These are phyloP conservation scores for Heterobasidion irregulare DNA, from an alignment of 1,284 basidiomycete species.

Conservation along the genomic window DNA sequence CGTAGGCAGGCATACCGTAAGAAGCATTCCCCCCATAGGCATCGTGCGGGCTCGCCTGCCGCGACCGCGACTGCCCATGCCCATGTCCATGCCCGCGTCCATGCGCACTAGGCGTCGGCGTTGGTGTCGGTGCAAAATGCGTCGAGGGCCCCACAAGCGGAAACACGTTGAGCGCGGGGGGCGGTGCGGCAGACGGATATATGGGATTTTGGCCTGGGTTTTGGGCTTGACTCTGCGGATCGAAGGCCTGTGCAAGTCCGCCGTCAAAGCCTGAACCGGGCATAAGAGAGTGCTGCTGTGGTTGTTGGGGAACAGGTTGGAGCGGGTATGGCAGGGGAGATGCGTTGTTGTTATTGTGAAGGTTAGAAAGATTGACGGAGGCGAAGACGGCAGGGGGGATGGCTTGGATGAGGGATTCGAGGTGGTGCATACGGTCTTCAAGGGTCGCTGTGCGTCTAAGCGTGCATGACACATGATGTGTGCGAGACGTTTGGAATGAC, in stretches of 20 bases:
- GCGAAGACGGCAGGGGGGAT: slow-evolving; percentile 74
- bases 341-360: background rate
- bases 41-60: slow-evolving; percentile 5
- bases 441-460: slow-evolving; percentile 46
- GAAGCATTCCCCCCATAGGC: slow-evolving; percentile 1
- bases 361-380: slow-evolving; percentile 30
- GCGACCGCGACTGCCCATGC: background rate
- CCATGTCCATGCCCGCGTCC: background rate
- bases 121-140: slow-evolving; percentile 40
- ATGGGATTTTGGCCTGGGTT: background rate
- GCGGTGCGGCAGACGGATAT: slow-evolving; percentile 63
- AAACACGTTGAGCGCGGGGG: slow-evolving; percentile 65
- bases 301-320: slow-evolving; percentile 18
- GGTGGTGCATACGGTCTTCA: slow-evolving; percentile 78
- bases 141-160: slow-evolving; percentile 72
- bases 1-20: slow-evolving; percentile 2
- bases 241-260: slow-evolving; percentile 29
- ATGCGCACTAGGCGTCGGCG: too few relatives aligned
- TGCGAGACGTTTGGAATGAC: background rate
- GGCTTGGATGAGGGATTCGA: slow-evolving; percentile 73
- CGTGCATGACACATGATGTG: background rate
- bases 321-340: slow-evolving; percentile 15
- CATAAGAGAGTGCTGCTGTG: too few relatives aligned
- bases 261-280: too few relatives aligned
- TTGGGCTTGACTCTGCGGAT: slow-evolving; percentile 26